Evolutionary conservation across 768 basidiomycete genomes (phyloP).

Genomic region (Tylopilus subfusipes): DNA sequence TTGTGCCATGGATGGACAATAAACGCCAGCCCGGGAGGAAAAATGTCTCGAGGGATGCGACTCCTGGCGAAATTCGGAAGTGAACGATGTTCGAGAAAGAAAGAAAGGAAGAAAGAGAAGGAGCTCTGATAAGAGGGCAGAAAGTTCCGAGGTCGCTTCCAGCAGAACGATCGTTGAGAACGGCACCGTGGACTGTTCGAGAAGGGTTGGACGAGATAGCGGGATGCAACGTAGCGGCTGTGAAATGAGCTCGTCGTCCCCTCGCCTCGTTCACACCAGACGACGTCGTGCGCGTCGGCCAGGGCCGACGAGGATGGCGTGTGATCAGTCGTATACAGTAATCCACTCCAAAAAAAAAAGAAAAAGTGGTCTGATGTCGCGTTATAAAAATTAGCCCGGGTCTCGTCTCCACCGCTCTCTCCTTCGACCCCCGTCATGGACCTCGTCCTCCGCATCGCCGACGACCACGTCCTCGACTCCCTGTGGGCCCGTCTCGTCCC

Average conservation of each 20-base stretch:
- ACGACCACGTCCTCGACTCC: slow-evolving; percentile 72
- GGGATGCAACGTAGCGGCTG: background rate
- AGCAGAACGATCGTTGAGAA: slow-evolving; percentile 7
- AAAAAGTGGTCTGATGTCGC: slow-evolving; percentile 35
- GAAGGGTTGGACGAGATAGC: background rate
- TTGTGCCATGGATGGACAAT: slow-evolving; percentile 12
- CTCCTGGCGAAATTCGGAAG: slow-evolving; percentile 7
- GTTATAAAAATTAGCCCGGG: slow-evolving; percentile 20
- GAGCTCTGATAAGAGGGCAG: slow-evolving; percentile 13
- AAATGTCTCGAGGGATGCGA: slow-evolving; percentile 5
- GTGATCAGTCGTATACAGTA: slow-evolving; percentile 6
- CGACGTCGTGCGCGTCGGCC: background rate
- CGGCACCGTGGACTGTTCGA: background rate
- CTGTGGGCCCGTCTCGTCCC: slow-evolving; percentile 78
- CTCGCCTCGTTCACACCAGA: no score
- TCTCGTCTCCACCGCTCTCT: no score
- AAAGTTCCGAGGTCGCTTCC: slow-evolving; percentile 14
- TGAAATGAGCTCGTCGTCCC: background rate
- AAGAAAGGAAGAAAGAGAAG: slow-evolving; percentile 11
- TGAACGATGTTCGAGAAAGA: slow-evolving; percentile 18
- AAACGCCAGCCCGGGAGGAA: background rate
- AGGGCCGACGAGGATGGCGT: slow-evolving; percentile 1
- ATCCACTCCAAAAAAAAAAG: slow-evolving; percentile 28
- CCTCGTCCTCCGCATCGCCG: slow-evolving; percentile 61
- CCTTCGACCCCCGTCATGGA: slow-evolving; percentile 64